Base-by-base conservation (phyloP, 1,284 basidiomycete genomes). In the Moniliophthora roreri region DNA sequence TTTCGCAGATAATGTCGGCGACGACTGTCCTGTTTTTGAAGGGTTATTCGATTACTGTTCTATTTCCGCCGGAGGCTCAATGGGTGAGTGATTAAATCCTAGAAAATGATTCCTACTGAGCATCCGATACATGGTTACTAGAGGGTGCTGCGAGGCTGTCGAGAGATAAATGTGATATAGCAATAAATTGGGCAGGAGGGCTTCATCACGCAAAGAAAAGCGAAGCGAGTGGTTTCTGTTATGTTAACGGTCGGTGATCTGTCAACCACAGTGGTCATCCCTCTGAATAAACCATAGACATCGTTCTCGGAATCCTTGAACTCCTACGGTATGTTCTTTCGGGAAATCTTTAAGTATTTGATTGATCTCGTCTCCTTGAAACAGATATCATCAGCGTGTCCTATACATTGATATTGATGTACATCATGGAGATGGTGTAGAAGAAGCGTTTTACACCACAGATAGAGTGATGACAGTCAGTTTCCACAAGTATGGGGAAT, bases 401-500 rank as follows among this genome's bases (percentile, higher is more conserved):
- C 78, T 99, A 24, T 99, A 99, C 72, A 95, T 99, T 63, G 97
- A 99, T 66, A 97, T 99, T 57, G 97, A 99, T 66, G 93, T 98
- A 0, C 97, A 99, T 69, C 97, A 99, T 62, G 97, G 97, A 15
- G 97, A 99, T 69, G 97, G 97, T 40, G 97, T 99, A 7, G 97
- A 99, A 69, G 97, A 99, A 71, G 97, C 97, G 0, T 99, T 99
- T 70, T 99, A 98, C 69, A 97, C 95, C 0, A 99, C 97, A 13
- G 96, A 99, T 67, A 80, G 97, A 42, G 97, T 99, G 48, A 99
- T 99, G 97, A 98, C 96, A 0, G 89, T 89, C 66, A 95, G 91
- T 62, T 98, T 99, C 73, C 97, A 99, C 73, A 99, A 99, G 72
- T 99, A 98, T 63, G 97, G 97, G 45, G 97, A 99, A 69, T 99